These are phyloP conservation scores for Torrubiella hemipterigena DNA, from an alignment of 2,329 filamentous ascomycete species.

Conservation along the genomic window DNA sequence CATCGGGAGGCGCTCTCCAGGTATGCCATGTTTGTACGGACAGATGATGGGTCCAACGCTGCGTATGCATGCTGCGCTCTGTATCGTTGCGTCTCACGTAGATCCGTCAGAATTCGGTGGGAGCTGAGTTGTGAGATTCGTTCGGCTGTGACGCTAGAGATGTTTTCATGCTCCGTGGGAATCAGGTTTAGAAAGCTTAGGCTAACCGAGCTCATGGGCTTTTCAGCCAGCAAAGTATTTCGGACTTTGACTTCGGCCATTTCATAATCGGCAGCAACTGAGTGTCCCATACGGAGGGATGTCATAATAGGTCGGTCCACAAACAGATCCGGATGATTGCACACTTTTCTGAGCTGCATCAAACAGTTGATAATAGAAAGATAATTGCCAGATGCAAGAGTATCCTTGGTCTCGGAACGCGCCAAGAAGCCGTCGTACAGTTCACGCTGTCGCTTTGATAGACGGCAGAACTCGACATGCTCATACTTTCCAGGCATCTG, in stretches of 20 bases:
- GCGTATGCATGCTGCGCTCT: constrained; percentile 44
- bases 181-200: constrained; percentile 70
- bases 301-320: constrained; percentile 94
- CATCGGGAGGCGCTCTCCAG: constrained; percentile 61
- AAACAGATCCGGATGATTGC: constrained; percentile 95
- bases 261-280: constrained; percentile 63
- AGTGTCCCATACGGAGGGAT: constrained; percentile 82
- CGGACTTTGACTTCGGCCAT: constrained; percentile 60
- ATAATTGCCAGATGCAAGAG: constrained; percentile 85
- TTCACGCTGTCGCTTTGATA: constrained; percentile 91
- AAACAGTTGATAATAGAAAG: constrained; percentile 97
- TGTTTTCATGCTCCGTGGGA: constrained; percentile 56
- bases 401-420: constrained; percentile 77
- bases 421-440: constrained; percentile 95
- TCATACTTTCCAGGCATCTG: constrained; percentile 98
- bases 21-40: constrained; percentile 58
- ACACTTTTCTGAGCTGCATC: constrained; percentile 95
- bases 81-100: constrained; percentile 58
- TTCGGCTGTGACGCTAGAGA: constrained; percentile 42
- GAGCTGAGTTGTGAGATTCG: constrained; percentile 56
- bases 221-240: constrained; percentile 47
- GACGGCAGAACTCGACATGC: constrained; percentile 86
- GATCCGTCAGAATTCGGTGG: constrained; percentile 54
- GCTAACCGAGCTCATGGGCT: constrained; percentile 53
- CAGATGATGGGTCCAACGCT: constrained; percentile 51